phyloP scores from a whole-genome alignment of 176 grass and related monocot genomes.

The Rhynchospora breviuscula region DNA sequence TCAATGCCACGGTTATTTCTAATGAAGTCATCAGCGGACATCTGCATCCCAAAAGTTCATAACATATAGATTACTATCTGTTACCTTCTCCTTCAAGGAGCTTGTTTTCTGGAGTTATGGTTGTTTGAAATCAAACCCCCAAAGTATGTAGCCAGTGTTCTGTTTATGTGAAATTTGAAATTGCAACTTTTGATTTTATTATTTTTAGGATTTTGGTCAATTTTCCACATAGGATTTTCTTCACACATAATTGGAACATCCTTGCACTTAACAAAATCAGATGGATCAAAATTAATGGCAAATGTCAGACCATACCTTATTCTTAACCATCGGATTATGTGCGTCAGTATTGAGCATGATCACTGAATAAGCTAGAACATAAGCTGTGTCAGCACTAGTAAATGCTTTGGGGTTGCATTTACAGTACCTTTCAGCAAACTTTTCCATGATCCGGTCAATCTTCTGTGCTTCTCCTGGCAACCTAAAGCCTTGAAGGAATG shows the following conservation, averaged over 20 bases:
- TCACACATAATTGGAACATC: background rate
- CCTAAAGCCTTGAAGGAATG: constrained; percentile 84
- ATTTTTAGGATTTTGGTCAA: constrained; percentile 5
- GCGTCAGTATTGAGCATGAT: constrained; percentile 98
- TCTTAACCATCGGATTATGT: constrained; percentile 97
- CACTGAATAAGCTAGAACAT: constrained; percentile 97
- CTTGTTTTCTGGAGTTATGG: background rate
- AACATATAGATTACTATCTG: background rate
- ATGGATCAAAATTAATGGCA: constrained; percentile 17
- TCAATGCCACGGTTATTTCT: constrained; percentile 97
- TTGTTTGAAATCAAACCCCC: background rate
- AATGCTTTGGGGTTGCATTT: constrained; percentile 96
- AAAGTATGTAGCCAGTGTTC: background rate
- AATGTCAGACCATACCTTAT: constrained; percentile 51
- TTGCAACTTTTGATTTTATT: constrained; percentile 7
- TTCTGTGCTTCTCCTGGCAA: constrained; percentile 99
- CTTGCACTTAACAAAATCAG: background rate
- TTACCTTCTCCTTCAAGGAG: background rate
- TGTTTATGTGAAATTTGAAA: background rate
- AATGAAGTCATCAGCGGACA: constrained; percentile 98
- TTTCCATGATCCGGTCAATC: constrained; percentile 95
- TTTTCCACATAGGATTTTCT: background rate
- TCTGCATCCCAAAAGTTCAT: constrained; percentile 51
- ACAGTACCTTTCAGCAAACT: constrained; percentile 90
- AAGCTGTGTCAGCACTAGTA: constrained; percentile 98